Percentiles rank a stretch among this genome's conserved stretches.
Evolutionary conservation across 257 asterid species (phyloP).

Genomic region (Asclepias syriaca): DNA sequence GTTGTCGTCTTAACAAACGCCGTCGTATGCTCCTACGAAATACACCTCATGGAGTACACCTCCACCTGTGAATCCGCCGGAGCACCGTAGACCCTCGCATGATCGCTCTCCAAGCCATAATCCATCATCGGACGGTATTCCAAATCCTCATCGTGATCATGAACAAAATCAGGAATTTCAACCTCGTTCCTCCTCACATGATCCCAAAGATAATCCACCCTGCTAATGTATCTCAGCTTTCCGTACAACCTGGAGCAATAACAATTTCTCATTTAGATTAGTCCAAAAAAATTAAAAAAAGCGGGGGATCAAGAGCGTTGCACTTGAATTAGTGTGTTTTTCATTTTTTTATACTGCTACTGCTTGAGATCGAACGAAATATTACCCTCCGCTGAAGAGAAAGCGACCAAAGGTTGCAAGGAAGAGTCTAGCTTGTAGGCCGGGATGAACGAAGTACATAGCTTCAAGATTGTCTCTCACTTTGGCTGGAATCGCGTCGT

Average conservation of each 20-base stretch:
- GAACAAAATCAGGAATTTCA: slow-evolving; percentile 76
- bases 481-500: slow-evolving; percentile 58
- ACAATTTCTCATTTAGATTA: neutral
- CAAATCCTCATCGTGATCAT: slow-evolving; percentile 77
- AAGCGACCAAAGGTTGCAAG: slow-evolving; percentile 84
- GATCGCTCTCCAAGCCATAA: slow-evolving; percentile 84
- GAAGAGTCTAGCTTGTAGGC: slow-evolving; percentile 73
- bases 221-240: slow-evolving; percentile 61
- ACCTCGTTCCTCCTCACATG: slow-evolving; percentile 57
- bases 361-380: neutral
- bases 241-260: slow-evolving; percentile 44
- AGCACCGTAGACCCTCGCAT: slow-evolving; percentile 41
- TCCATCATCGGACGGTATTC: slow-evolving; percentile 62
- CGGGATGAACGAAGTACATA: slow-evolving; percentile 75
- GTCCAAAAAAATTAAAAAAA: neutral
- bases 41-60: slow-evolving; percentile 70
- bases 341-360: neutral
- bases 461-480: slow-evolving; percentile 47
- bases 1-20: neutral
- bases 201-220: slow-evolving; percentile 74
- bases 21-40: slow-evolving; percentile 32
- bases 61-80: slow-evolving; percentile 40
- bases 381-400: slow-evolving; percentile 56
- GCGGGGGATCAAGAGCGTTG: neutral
- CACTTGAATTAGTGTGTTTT: neutral